Base-by-base conservation (phyloP, 441 rosid genomes). In the Euphorbia celastroides region DNA sequence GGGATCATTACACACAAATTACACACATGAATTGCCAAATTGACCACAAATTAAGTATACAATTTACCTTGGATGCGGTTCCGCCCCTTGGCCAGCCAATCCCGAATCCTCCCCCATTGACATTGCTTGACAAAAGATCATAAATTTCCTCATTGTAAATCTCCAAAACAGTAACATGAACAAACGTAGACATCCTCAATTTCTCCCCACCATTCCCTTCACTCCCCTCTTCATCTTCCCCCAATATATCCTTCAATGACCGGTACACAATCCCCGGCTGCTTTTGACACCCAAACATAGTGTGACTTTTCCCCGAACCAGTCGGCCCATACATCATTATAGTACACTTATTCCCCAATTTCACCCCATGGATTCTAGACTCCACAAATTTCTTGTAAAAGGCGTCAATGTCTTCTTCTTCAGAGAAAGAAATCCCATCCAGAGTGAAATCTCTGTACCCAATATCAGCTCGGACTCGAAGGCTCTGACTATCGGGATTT, bases 321-420 rank as follows among this genome's bases (percentile, higher is more conserved):
- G 97, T 91, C 0, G 96, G 97, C 26, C 97, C 97, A 54, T 93
- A 93, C 97, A 91, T 93, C 97, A 93, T 82, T 0, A 93, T 72
- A 0, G 99, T 93, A 42, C 97, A 89, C 51, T 86, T 94, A 0
- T 73, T 79, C 60, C 99, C 99, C 72, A 83, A 14, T 68, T 86
- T 89, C 46, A 94, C 97, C 22, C 88, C 97, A 57, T 72, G 78
- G 11, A 94, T 83, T 75, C 99, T 85, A 28, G 89, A 81, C 76
- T 82, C 77, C 0, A 94, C 83, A 54, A 91, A 94, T 68, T 84
- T 88, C 72, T 78, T 82, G 76, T 94, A 91, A 32, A 94, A 94
- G 14, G 78, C 42, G 62, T 81, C 92, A 9, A 88, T 75, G 66
- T 84, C 94, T 68, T 94, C 88, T 62, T 88, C 81, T 61, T 92